These are phyloP conservation scores for Diaporthe vaccinii DNA, from an alignment of 2,329 filamentous ascomycete species.

Conservation along the genomic window DNA sequence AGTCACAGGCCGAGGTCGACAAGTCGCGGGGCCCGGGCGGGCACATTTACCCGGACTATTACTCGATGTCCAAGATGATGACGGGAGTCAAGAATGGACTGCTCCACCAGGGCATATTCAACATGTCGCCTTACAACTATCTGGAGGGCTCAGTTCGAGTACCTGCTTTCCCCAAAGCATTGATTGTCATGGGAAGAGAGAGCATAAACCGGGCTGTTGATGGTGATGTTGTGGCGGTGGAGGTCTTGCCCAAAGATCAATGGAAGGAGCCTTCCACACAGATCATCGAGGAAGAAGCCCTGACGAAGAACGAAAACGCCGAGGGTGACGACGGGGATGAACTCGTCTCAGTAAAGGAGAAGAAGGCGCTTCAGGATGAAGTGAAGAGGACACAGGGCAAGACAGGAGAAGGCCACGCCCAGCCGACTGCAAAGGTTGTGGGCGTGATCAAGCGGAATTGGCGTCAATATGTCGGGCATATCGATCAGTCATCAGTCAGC, in stretches of 20 bases:
- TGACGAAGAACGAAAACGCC: conserved; percentile 94
- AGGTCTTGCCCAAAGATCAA: conserved; percentile 92
- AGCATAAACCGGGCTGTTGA: conserved; percentile 96
- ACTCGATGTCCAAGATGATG: conserved; percentile 90
- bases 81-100: conserved; percentile 91
- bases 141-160: conserved; percentile 93
- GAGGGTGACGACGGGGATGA: conserved; percentile 83
- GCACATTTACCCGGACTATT: conserved; percentile 90
- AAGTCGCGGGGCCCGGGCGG: conserved; percentile 75
- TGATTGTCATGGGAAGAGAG: conserved; percentile 90
- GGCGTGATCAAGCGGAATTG: conserved; percentile 96
- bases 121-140: conserved; percentile 98
- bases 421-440: conserved; percentile 93
- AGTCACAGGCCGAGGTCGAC: conserved; percentile 76
- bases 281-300: conserved; percentile 92
- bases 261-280: conserved; percentile 98
- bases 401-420: conserved; percentile 80
- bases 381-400: conserved; percentile 87
- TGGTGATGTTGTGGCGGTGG: conserved; percentile 92
- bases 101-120: conserved; percentile 95
- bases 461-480: conserved; percentile 97
- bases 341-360: conserved; percentile 90
- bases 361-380: conserved; percentile 89
- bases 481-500: conserved; percentile 88
- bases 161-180: conserved; percentile 87